phyloP scores from a whole-genome alignment of 805 yeast species.

The Yarrowia keelungensis region DNA sequence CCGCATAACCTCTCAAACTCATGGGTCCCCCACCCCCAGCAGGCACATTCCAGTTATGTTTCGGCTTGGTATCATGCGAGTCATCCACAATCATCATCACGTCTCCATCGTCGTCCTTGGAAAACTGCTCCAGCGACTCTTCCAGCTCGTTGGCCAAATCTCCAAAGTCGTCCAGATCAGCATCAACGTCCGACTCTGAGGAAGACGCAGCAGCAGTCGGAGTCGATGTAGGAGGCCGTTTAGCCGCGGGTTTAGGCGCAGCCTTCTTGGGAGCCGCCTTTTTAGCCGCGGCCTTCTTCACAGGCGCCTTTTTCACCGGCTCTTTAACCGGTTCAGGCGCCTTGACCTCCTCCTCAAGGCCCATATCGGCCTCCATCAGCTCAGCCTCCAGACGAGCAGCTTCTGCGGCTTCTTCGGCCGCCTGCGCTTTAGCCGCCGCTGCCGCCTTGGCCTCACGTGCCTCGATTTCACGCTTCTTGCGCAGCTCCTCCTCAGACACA shows the following conservation, averaged over 20 bases:
- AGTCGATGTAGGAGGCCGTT: constrained; percentile 11
- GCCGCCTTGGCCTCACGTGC: constrained; percentile 7
- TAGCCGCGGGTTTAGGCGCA: constrained; percentile 11
- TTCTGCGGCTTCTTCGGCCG: constrained; percentile 22
- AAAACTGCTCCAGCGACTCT: constrained; percentile 31
- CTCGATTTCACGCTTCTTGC: constrained; percentile 13
- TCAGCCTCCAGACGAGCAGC: constrained; percentile 23
- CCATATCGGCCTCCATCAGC: constrained; percentile 30
- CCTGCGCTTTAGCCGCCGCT: neutral
- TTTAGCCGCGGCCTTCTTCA: constrained; percentile 5
- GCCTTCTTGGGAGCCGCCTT: constrained; percentile 7
- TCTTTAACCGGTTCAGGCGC: constrained; percentile 1
- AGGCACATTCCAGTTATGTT: constrained; percentile 9
- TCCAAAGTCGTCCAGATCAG: constrained; percentile 35
- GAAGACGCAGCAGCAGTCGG: constrained; percentile 1
- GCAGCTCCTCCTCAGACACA: constrained; percentile 35
- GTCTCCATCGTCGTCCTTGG: constrained; percentile 24
- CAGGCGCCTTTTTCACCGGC: constrained; percentile 3
- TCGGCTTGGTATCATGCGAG: constrained; percentile 11
- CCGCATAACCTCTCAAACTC: constrained; percentile 32
- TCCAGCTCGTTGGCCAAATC: constrained; percentile 36
- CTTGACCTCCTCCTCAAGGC: neutral
- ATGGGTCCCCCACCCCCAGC: constrained; percentile 27
- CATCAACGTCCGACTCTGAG: constrained; percentile 20
- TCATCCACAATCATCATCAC: constrained; percentile 31